phyloP scores from a whole-genome alignment of 148 eudicot genomes.

The Spergularia marina region DNA sequence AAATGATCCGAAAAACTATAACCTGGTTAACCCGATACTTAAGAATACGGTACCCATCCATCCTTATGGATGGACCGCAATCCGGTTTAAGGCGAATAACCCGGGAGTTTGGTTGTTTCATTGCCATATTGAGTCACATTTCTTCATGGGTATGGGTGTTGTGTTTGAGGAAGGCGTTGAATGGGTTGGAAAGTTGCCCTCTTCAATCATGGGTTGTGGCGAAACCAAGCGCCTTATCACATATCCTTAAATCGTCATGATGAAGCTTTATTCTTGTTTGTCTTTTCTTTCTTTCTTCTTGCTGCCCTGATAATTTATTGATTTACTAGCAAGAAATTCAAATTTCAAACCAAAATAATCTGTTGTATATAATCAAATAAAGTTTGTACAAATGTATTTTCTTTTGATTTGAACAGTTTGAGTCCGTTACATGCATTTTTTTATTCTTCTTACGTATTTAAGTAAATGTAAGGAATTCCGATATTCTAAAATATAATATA shows the following conservation, averaged over 20 bases:
- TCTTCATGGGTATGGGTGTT: slow-evolving; percentile 77
- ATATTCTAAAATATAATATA: too few relatives aligned
- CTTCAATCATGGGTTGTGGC: slow-evolving; percentile 72
- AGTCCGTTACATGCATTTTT: too few relatives aligned
- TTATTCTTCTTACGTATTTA: too few relatives aligned
- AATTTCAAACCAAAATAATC: too few relatives aligned
- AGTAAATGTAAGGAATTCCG: too few relatives aligned
- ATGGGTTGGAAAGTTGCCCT: slow-evolving; percentile 50
- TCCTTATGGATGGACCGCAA: slow-evolving; percentile 85
- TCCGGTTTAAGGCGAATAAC: slow-evolving; percentile 70
- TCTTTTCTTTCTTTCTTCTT: too few relatives aligned
- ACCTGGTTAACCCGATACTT: slow-evolving; percentile 60
- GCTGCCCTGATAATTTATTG: too few relatives aligned
- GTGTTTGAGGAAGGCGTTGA: slow-evolving; percentile 81
- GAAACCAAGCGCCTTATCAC: slow-evolving; percentile 34
- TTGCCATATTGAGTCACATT: slow-evolving; percentile 84
- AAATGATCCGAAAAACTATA: slow-evolving; percentile 47
- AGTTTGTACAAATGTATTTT: too few relatives aligned
- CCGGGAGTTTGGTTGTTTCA: slow-evolving; percentile 95
- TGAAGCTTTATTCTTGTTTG: too few relatives aligned
- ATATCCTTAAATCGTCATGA: slow-evolving; percentile 21
- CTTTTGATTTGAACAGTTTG: too few relatives aligned
- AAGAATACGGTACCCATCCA: slow-evolving; percentile 74
- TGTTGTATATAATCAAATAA: too few relatives aligned
- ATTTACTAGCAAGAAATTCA: too few relatives aligned